Evolutionary conservation across 768 basidiomycete species (phyloP).

Genomic region (Tylopilus felleus): DNA sequence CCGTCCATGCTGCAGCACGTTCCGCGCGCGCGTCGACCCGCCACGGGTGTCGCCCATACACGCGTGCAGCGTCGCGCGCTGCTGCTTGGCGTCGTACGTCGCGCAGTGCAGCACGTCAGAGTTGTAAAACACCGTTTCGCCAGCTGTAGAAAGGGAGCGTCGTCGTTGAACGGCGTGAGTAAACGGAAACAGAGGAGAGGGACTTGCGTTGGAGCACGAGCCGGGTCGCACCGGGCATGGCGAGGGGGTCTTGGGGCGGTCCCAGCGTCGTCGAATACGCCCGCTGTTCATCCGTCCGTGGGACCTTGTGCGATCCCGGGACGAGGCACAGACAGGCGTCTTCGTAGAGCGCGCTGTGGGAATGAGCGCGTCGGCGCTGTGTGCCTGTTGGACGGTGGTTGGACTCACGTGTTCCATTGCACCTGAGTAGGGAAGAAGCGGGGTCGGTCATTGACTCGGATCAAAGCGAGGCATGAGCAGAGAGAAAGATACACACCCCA

Average conservation of each 20-base stretch:
- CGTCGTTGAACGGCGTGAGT: no score
- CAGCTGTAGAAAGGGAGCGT: conserved; percentile 34
- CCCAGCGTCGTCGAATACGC: conserved; percentile 46
- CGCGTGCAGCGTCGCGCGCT: conserved; percentile 67
- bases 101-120: conserved; percentile 77
- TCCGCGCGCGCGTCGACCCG: conserved; percentile 61
- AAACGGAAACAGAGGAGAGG: no score
- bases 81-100: conserved; percentile 47
- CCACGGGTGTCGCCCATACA: conserved; percentile 62
- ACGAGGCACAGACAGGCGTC: conserved; percentile 72
- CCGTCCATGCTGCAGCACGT: conserved; percentile 73
- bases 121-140: conserved; percentile 79
- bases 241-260: conserved; percentile 56
- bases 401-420: conserved; percentile 76
- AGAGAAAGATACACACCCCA: conserved; percentile 49
- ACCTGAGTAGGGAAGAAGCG: conserved; percentile 53
- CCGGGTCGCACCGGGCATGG: conserved; percentile 66
- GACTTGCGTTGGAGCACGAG: conserved; percentile 53
- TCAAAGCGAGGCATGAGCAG: background rate
- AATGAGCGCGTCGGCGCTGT: no score
- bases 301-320: conserved; percentile 59
- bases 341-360: conserved; percentile 56
- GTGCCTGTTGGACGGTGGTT: background rate
- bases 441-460: background rate
- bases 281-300: conserved; percentile 59